These are phyloP conservation scores for Candida insectorum DNA, from an alignment of 805 yeast genomes.

Conservation along the genomic window DNA sequence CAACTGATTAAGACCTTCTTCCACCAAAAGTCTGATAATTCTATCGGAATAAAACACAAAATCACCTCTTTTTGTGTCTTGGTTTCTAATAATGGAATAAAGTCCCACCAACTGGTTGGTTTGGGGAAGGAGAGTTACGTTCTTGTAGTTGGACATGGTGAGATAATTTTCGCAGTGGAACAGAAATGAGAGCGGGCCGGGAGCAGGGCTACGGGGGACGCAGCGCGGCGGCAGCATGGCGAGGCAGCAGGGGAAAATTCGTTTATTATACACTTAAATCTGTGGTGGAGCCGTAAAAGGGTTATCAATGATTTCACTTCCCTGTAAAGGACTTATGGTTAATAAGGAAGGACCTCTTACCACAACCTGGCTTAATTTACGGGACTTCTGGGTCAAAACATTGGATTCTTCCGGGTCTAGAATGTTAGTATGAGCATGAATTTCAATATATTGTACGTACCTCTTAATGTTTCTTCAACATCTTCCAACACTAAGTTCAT, in stretches of 20 bases:
- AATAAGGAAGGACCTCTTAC: conserved; percentile 81
- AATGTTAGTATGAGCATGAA: conserved; percentile 1
- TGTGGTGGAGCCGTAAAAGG: conserved; percentile 43
- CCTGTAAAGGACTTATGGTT: conserved; percentile 71
- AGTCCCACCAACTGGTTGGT: conserved; percentile 87
- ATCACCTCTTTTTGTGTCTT: conserved; percentile 78
- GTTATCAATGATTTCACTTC: conserved; percentile 65
- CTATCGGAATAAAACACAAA: conserved; percentile 95
- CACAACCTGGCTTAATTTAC: conserved; percentile 74
- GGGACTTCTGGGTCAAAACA: conserved; percentile 51
- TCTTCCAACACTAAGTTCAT: conserved; percentile 77
- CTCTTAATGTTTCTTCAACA: conserved; percentile 61
- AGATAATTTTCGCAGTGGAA: conserved; percentile 2
- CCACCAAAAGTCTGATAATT: conserved; percentile 88
- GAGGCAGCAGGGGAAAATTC: too few species aligned
- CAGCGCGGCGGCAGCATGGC: too few species aligned
- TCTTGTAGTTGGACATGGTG: conserved; percentile 17
- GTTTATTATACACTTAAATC: too few species aligned
- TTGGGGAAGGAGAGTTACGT: conserved; percentile 74
- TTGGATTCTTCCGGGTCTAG: conserved; percentile 61
- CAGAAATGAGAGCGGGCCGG: background rate
- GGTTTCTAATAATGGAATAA: conserved; percentile 87
- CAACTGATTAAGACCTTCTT: conserved; percentile 89
- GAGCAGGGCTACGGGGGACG: too few species aligned
- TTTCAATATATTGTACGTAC: conserved; percentile 26